phyloP scores from a whole-genome alignment of 257 asterid species.

The Jacaranda mimosifolia region DNA sequence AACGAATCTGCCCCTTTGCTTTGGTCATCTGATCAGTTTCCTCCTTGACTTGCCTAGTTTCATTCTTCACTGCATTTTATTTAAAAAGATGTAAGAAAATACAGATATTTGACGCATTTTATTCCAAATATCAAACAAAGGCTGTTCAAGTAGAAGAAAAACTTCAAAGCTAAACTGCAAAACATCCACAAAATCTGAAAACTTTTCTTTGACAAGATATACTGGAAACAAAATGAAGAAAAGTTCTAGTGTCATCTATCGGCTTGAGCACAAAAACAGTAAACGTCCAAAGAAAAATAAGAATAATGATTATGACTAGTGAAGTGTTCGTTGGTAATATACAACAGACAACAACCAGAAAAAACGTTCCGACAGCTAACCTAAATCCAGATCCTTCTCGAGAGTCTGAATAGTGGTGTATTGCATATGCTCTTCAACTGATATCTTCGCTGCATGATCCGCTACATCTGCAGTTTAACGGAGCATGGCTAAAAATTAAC shows the following conservation, averaged over 20 bases:
- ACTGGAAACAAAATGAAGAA: not conserved
- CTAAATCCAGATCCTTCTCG: slow-evolving; percentile 72
- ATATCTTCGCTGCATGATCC: slow-evolving; percentile 82
- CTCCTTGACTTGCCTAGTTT: slow-evolving; percentile 58
- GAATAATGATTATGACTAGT: not conserved
- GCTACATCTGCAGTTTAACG: slow-evolving; percentile 76
- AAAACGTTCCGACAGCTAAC: slow-evolving; percentile 34
- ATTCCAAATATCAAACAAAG: slow-evolving; percentile 9
- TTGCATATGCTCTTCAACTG: slow-evolving; percentile 83
- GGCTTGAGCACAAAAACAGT: slow-evolving; percentile 4
- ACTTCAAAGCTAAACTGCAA: slow-evolving; percentile 9
- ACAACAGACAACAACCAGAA: not conserved
- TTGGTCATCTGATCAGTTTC: slow-evolving; percentile 59
- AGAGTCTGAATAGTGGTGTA: slow-evolving; percentile 66
- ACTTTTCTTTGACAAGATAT: not conserved
- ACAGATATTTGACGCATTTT: slow-evolving; percentile 5
- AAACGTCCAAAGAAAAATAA: slow-evolving; percentile 4
- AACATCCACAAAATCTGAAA: not conserved
- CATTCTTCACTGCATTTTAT: slow-evolving; percentile 67
- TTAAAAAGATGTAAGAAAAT: slow-evolving; percentile 5
- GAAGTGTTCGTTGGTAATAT: not conserved
- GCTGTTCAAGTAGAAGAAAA: not conserved
- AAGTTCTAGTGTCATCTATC: not conserved
- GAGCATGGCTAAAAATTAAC: slow-evolving; percentile 11
- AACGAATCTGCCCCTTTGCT: slow-evolving; percentile 63